Percentiles rank a stretch among this genome's conserved stretches.
These are phyloP conservation scores for Trichophyton mentagrophytes DNA, from an alignment of 2,329 filamentous ascomycete genomes.

Conservation along the genomic window DNA sequence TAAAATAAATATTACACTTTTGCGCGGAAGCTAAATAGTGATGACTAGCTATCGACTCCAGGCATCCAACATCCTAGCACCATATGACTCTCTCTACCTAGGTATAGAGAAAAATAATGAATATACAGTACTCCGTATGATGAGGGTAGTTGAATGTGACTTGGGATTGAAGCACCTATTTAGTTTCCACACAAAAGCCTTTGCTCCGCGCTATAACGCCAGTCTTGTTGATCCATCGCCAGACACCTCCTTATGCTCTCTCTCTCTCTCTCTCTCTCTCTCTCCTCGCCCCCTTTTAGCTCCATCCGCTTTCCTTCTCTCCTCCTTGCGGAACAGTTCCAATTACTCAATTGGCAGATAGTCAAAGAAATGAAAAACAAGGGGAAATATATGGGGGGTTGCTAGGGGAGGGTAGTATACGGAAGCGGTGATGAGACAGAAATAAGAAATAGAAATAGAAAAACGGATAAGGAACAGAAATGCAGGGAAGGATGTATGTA, in stretches of 20 bases:
- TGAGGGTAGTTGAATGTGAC: background rate
- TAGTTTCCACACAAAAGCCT: background rate
- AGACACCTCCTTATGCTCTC: conserved; percentile 15
- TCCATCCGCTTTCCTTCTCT: conserved; percentile 17
- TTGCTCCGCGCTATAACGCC: conserved; percentile 9
- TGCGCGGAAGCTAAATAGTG: background rate
- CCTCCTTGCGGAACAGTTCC: conserved; percentile 3
- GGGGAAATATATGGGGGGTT: background rate
- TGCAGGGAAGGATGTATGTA: background rate
- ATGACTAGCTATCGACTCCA: background rate
- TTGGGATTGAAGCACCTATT: background rate
- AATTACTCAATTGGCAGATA: conserved; percentile 1
- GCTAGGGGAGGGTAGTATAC: conserved; percentile 2
- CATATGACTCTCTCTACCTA: background rate
- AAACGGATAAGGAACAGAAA: background rate
- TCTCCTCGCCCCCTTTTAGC: background rate
- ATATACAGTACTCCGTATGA: background rate
- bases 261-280: background rate
- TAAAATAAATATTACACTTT: background rate
- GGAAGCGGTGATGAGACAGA: background rate
- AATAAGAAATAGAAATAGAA: background rate
- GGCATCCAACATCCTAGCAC: background rate
- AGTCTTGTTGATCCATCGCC: conserved; percentile 17
- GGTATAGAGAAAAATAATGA: background rate
- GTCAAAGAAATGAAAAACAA: background rate